phyloP scores from a whole-genome alignment of 345 rosid genomes.

The Alliaria petiolata region DNA sequence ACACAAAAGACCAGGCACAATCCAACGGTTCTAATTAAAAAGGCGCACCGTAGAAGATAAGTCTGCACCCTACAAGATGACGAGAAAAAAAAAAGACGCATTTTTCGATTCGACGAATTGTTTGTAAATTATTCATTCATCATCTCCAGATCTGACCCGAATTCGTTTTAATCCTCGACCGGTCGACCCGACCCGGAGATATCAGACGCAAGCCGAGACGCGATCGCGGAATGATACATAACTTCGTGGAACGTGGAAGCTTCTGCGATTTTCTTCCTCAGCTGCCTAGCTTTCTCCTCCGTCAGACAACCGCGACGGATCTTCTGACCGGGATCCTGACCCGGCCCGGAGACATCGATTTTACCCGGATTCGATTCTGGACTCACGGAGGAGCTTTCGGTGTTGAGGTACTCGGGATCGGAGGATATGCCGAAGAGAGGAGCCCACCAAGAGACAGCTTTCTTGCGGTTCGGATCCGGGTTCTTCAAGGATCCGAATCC shows the following conservation, averaged over 20 bases:
- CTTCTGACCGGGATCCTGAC: slow-evolving; percentile 29
- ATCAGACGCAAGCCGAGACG: slow-evolving; percentile 66
- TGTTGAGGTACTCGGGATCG: slow-evolving; percentile 58
- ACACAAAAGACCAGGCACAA: background rate
- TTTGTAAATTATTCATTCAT: background rate
- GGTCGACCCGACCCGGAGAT: slow-evolving; percentile 24
- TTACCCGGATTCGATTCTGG: background rate
- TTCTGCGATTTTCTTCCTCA: slow-evolving; percentile 53
- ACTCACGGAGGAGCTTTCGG: background rate
- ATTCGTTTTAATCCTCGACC: slow-evolving; percentile 16
- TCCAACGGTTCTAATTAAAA: slow-evolving; percentile 33
- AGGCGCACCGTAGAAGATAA: slow-evolving; percentile 23
- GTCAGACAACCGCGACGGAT: slow-evolving; percentile 52
- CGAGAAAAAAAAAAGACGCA: background rate
- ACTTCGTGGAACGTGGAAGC: slow-evolving; percentile 51
- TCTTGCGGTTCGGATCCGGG: slow-evolving; percentile 28
- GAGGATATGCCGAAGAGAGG: slow-evolving; percentile 62
- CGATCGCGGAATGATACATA: slow-evolving; percentile 83
- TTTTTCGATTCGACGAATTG: background rate
- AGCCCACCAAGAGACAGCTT: slow-evolving; percentile 51
- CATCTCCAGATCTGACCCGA: slow-evolving; percentile 17
- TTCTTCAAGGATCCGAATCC: slow-evolving; percentile 21
- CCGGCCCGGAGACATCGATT: slow-evolving; percentile 10
- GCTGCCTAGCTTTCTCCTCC: slow-evolving; percentile 63
- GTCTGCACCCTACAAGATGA: slow-evolving; percentile 2